phyloP scores from a whole-genome alignment of 2,329 filamentous ascomycete genomes.

The Pseudocercospora fuligena region DNA sequence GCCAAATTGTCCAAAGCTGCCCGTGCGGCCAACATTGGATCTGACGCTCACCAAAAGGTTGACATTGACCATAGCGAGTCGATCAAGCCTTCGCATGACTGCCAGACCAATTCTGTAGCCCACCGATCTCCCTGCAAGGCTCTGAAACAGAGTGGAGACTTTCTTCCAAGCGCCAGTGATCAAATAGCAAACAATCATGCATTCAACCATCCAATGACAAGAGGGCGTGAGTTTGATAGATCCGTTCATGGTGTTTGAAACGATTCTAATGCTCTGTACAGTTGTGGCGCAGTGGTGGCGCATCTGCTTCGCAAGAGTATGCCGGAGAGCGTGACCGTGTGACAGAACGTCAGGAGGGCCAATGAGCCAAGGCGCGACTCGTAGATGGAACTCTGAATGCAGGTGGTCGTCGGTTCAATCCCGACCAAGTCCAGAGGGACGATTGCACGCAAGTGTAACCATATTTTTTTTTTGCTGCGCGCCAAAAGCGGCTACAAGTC shows the following conservation, averaged over 20 bases:
- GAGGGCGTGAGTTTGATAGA: neutral
- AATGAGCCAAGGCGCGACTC: neutral
- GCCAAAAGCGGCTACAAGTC: neutral
- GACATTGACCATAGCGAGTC: neutral
- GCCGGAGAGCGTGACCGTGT: neutral
- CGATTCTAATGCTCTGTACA: neutral
- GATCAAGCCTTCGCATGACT: too few relatives aligned
- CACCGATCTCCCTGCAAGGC: too few relatives aligned
- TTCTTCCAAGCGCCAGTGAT: neutral
- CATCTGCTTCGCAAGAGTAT: neutral
- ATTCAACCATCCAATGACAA: neutral
- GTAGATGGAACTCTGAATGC: neutral
- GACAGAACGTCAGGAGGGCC: neutral
- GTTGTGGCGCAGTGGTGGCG: neutral
- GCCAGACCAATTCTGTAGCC: too few relatives aligned
- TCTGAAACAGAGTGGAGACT: neutral
- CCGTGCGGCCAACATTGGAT: too few relatives aligned
- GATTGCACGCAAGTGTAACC: too few relatives aligned
- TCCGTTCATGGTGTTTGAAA: neutral
- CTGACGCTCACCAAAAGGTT: neutral
- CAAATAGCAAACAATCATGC: neutral
- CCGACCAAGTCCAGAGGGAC: neutral
- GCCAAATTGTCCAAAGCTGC: too few relatives aligned
- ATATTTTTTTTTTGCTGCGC: neutral
- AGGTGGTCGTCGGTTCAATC: neutral